These are phyloP conservation scores for Metschnikowia lochheadii DNA, from an alignment of 805 yeast species.

Conservation along the genomic window DNA sequence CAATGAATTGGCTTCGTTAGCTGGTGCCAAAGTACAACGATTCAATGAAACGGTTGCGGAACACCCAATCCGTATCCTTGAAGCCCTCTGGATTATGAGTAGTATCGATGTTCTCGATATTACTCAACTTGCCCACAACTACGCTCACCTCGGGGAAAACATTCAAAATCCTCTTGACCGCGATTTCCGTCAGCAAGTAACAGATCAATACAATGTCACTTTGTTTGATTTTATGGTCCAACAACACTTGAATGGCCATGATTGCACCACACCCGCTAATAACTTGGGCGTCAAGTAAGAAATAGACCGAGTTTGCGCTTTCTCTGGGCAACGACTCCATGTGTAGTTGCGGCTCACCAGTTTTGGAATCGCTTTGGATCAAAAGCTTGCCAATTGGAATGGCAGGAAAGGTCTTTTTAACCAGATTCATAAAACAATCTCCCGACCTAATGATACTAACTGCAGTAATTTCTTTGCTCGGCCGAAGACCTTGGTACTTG, in stretches of 20 bases:
- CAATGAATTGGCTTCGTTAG: constrained; percentile 3
- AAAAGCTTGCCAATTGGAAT: constrained; percentile 77
- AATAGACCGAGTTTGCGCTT: constrained; percentile 38
- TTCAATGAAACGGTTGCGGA: constrained; percentile 68
- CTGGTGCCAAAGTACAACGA: constrained; percentile 71
- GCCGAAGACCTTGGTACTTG: constrained; percentile 37
- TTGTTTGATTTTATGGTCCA: constrained; percentile 71
- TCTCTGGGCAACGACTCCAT: constrained; percentile 64
- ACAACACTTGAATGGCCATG: constrained; percentile 85
- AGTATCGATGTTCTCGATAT: constrained; percentile 23
- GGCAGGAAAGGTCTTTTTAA: constrained; percentile 73
- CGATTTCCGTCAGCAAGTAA: constrained; percentile 75
- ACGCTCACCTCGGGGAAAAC: constrained; percentile 71
- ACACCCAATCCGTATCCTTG: constrained; percentile 53
- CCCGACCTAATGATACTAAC: constrained; percentile 86
- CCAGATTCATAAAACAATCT: constrained; percentile 80
- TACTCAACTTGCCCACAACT: constrained; percentile 64
- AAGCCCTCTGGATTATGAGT: constrained; percentile 36
- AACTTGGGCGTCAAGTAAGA: constrained; percentile 82
- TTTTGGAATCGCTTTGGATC: constrained; percentile 80
- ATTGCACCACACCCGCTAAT: constrained; percentile 91
- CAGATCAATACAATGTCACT: constrained; percentile 64
- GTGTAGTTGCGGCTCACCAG: constrained; percentile 94
- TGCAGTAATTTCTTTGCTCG: constrained; percentile 54
- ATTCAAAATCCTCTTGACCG: constrained; percentile 63